phyloP scores from a whole-genome alignment of 2,329 filamentous ascomycete genomes.

The Atkinsonella hypoxylon region DNA sequence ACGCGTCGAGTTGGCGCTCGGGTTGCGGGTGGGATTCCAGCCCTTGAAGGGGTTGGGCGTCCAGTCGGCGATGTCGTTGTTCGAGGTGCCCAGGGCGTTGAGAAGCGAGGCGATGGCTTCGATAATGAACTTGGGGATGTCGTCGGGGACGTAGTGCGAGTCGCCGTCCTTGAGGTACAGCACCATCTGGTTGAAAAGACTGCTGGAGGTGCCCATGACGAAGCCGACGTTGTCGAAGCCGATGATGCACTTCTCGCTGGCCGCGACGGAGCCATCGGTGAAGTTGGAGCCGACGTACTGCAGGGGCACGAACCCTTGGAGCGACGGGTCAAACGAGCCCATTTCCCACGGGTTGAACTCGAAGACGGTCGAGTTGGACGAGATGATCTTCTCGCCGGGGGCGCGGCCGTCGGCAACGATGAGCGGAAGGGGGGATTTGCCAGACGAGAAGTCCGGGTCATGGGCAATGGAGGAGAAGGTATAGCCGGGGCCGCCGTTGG shows the following conservation, averaged over 20 bases:
- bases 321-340: conserved; percentile 48
- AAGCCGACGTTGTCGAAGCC: conserved; percentile 75
- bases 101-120: conserved; percentile 40
- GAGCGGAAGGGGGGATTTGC: conserved; percentile 35
- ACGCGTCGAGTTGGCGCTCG: conserved; percentile 29
- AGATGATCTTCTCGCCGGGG: conserved; percentile 30
- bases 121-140: conserved; percentile 28
- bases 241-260: conserved; percentile 33
- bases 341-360: conserved; percentile 58
- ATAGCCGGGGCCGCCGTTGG: conserved; percentile 59
- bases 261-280: conserved; percentile 31
- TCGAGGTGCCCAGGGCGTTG: conserved; percentile 37
- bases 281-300: conserved; percentile 49
- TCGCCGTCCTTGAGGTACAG: conserved; percentile 51
- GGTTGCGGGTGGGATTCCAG: conserved; percentile 35
- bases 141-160: conserved; percentile 37
- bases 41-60: conserved; percentile 45
- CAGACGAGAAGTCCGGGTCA: conserved; percentile 29
- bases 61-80: conserved; percentile 68
- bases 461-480: conserved; percentile 64
- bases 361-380: conserved; percentile 47
- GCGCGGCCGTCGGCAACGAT: conserved; percentile 36
- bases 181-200: conserved; percentile 61
- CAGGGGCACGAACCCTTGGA: conserved; percentile 47
- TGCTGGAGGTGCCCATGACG: conserved; percentile 71